phyloP scores from a whole-genome alignment of 2,329 filamentous ascomycete species.

The Tolypocladium tundrense region DNA sequence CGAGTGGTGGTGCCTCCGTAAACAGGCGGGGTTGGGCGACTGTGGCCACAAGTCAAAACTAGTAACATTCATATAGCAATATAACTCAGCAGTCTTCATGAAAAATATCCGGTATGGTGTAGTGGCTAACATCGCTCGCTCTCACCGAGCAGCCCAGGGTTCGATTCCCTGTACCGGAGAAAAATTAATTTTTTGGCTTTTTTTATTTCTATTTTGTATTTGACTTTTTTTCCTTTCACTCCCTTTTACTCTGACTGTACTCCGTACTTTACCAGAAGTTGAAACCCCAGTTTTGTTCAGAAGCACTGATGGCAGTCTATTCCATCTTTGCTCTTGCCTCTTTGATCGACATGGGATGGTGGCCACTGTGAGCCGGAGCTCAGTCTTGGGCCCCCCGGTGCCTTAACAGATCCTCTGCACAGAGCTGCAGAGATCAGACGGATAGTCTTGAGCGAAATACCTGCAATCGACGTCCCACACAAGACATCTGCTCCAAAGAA shows the following conservation, averaged over 20 bases:
- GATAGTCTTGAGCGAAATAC: background rate
- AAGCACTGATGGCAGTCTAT: background rate
- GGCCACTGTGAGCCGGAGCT: background rate
- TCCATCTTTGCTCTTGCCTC: background rate
- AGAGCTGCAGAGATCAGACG: background rate
- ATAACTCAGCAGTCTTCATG: background rate
- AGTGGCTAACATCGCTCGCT: conserved; percentile 27
- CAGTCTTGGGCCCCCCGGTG: background rate
- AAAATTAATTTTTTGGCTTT: background rate
- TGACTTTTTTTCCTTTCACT: too few relatives aligned
- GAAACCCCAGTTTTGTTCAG: background rate
- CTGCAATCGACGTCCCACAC: background rate
- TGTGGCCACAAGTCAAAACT: too few relatives aligned
- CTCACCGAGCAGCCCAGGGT: conserved; percentile 25
- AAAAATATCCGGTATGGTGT: conserved; percentile 21
- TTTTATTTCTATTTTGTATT: background rate
- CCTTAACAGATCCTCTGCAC: background rate
- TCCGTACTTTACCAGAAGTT: background rate
- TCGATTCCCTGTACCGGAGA: conserved; percentile 25
- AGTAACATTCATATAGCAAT: background rate
- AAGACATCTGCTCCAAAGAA: background rate
- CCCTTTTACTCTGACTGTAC: too few relatives aligned
- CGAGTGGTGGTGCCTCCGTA: background rate
- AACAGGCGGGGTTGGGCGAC: too few relatives aligned
- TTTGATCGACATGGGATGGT: background rate